These are phyloP conservation scores for Malassezia sympodialis DNA, from an alignment of 1,284 basidiomycete species.

Conservation along the genomic window DNA sequence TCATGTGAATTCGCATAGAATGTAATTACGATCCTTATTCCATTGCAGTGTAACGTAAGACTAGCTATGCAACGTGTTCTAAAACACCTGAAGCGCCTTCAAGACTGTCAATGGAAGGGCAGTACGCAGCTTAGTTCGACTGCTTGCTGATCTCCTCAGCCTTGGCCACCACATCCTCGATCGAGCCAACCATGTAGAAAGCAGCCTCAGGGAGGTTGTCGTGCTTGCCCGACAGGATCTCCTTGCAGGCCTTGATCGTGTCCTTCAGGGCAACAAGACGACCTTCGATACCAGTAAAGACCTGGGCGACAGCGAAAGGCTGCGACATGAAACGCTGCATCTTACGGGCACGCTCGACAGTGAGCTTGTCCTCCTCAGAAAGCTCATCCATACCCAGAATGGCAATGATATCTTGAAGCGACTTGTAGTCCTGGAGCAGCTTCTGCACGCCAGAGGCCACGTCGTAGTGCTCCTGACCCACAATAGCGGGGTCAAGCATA, in stretches of 20 bases:
- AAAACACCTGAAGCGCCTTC: not conserved
- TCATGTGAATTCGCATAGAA: not conserved
- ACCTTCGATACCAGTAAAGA: constrained; percentile 98
- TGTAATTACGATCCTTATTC: constrained; percentile 4
- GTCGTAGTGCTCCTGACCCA: constrained; percentile 82
- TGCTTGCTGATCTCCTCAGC: constrained; percentile 91
- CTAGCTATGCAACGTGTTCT: not conserved
- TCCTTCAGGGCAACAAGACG: constrained; percentile 65
- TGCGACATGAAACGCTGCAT: constrained; percentile 87
- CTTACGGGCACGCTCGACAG: constrained; percentile 63
- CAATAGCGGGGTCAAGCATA: constrained; percentile 98
- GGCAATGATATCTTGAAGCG: constrained; percentile 71
- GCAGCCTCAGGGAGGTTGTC: constrained; percentile 77
- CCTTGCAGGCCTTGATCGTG: constrained; percentile 50
- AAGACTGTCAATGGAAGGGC: not conserved
- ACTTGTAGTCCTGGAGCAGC: constrained; percentile 99
- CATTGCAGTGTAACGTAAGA: not conserved
- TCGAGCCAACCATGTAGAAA: constrained; percentile 61
- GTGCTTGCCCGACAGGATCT: constrained; percentile 80
- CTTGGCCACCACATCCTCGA: constrained; percentile 90
- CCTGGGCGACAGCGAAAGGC: constrained; percentile 96
- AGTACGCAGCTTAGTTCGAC: constrained; percentile 17
- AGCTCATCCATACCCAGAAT: constrained; percentile 99
- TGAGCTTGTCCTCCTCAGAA: constrained; percentile 98
- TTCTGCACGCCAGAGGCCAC: constrained; percentile 92